Conservation (phyloP, 2,329 filamentous ascomycete species). For the Aspergillus sp. region DNA sequence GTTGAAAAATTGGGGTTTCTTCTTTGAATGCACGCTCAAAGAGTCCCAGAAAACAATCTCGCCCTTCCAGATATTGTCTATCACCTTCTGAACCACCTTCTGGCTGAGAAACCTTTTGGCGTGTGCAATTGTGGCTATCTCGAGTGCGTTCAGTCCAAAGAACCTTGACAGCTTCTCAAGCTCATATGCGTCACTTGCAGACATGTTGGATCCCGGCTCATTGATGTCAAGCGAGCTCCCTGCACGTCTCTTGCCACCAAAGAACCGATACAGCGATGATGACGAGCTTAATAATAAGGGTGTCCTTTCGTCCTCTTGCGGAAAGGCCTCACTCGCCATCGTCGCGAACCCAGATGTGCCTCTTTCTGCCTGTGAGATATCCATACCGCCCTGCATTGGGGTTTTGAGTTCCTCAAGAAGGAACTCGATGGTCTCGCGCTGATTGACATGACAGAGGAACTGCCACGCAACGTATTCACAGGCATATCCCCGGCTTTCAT, state of each 20-base stretch:
- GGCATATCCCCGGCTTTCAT: conserved; percentile 58
- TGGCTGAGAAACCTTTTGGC: conserved; percentile 85
- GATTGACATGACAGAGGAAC: conserved; percentile 58
- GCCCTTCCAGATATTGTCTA: conserved; percentile 82
- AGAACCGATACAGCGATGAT: conserved; percentile 24
- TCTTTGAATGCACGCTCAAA: conserved; percentile 70
- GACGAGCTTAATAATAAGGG: conserved; percentile 33
- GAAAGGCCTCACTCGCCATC: conserved; percentile 6
- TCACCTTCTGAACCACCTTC: conserved; percentile 75
- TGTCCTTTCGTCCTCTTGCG: conserved; percentile 27
- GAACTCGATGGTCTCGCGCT: conserved; percentile 59
- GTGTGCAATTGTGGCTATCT: conserved; percentile 78
- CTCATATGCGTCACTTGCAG: conserved; percentile 51
- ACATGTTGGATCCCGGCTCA: conserved; percentile 44
- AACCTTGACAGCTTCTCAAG: conserved; percentile 69
- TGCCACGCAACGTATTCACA: conserved; percentile 66
- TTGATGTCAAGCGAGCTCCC: conserved; percentile 46
- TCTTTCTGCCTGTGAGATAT: conserved; percentile 24
- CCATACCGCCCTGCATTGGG: conserved; percentile 23
- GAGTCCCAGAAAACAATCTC: conserved; percentile 86
- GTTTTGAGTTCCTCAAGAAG: conserved; percentile 55
- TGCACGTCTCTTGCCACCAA: conserved; percentile 41
- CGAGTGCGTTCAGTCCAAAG: conserved; percentile 77
- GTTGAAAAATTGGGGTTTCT: conserved; percentile 77
- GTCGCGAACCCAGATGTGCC: conserved; percentile 19